Evolutionary conservation across 352 stramenopile species (phyloP), one percentile per base, ranked within the genome.

Genomic region (Pythium monospermum): DNA sequence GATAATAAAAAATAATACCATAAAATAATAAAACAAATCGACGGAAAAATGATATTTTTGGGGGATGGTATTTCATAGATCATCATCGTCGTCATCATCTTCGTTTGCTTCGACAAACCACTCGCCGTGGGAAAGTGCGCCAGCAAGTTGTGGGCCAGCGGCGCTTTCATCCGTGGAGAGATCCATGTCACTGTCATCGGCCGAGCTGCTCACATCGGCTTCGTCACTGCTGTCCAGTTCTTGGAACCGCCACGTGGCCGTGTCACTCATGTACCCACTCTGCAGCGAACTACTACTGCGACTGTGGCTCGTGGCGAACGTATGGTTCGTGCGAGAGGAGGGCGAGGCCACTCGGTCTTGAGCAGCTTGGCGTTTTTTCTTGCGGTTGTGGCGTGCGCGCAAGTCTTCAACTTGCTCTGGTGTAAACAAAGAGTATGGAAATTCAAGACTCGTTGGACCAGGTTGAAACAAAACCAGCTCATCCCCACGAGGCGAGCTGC

Each of bases 141-240:
- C 58, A 21, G 58, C 58, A 10, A 54, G 46, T 23, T 66, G 58
- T 11, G 51, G 58, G 0, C 18, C 26, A n/a, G 37, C 36, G 6
- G 12, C 21, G 3, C 57, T 51, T 5, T 45, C 40, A n/a, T 66
- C 58, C 1, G 16, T 21, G 7, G 50, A 50, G 45, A 55, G 49
- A n/a, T 60, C 50, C 58, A 66, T 66, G 41, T 66, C 58, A 27
- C 58, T 66, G 45, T 66, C 58, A 4, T 66, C 58, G 5, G 58
- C 58, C 12, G 58, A 60, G 40, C 58, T 66, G 45, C 58, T 66
- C 21, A 61, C 58, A 30, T 66, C 58, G 8, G 58, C 58, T 22
- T 66, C 58, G 40, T 66, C 58, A 7, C 58, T 66, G 36, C 58
- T 66, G 47, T 66, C 58, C 6, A 66, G 30, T 32, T 66, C 58